Evolutionary conservation across 148 eudicot genomes (phyloP).

Genomic region (Vaccinium corymbosum): DNA sequence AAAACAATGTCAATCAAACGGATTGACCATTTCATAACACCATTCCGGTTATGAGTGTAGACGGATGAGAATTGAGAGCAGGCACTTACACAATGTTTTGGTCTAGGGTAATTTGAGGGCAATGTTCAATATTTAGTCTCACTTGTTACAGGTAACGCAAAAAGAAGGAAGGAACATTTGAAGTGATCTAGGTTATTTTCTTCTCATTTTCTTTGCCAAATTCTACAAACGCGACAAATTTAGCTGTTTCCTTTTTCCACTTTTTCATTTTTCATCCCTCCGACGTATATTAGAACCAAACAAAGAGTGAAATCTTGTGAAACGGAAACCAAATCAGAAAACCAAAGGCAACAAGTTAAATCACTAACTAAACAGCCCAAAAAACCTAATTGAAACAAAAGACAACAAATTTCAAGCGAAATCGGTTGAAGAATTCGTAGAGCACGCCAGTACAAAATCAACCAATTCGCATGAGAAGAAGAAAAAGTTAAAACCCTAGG

Average conservation of each 20-base stretch:
- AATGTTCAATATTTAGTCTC: background rate
- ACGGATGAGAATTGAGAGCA: background rate
- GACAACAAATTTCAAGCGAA: background rate
- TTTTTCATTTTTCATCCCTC: background rate
- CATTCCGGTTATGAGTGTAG: background rate
- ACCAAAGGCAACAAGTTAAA: slow-evolving; percentile 1
- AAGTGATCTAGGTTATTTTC: background rate
- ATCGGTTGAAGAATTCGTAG: background rate
- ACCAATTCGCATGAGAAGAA: background rate
- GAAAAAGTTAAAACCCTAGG: background rate
- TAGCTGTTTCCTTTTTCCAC: background rate
- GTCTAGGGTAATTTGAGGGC: background rate
- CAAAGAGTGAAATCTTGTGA: background rate
- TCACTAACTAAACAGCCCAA: background rate
- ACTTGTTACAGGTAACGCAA: background rate
- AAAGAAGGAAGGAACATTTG: background rate
- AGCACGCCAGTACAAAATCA: background rate
- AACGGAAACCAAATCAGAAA: background rate
- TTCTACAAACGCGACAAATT: background rate
- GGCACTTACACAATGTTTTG: too few species aligned
- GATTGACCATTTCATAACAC: background rate
- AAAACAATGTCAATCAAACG: background rate
- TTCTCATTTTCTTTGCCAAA: background rate
- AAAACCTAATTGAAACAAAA: background rate
- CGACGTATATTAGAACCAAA: background rate